Evolutionary conservation across 176 grass and related monocot species (phyloP), one percentile per base, ranked within the genome.

Genomic region (Oryza glumipatula): DNA sequence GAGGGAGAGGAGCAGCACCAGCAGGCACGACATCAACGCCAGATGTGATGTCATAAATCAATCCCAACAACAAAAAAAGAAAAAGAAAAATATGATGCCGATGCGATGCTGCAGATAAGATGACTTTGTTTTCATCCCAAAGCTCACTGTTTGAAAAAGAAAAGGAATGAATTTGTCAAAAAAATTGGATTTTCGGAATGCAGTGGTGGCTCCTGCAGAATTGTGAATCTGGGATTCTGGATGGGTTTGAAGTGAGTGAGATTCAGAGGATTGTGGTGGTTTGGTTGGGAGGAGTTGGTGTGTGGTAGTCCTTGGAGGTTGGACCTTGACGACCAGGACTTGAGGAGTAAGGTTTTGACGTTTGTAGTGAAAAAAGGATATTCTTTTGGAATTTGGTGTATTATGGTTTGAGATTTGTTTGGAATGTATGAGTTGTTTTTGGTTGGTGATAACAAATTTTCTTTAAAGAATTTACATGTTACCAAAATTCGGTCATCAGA

Each of bases 11-110:
- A 91, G 16, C 46, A 88, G 76, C 33, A 92, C 68, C 36, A 92
- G 77, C 28, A 92, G 39, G 69, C 85, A 74, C 36, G 77, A 78
- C 32, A 92, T 17, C 47, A 92, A 54, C 39, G 86, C 68, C n/a
- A 92, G 72, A 70, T 88, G 90, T 81, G 78, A 69, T 85, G 86
- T 70, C 90, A 92, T 92, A 88, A 88, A 91, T 69, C 22, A 12
- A 91, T 69, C 22, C 30, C 30, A 32, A 32, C 30, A 32, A 12
- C 41, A 28, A 47, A 41, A 41, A 1, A 7, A 41, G 4, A 46
- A 49, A 16, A 46, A 49, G 28, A 41, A 41, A 41, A 8, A 41
- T 41, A 41, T 41, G 39, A 16, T 30, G 45, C 23, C 1, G 23
- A 24, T 45, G 52, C 16, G 38, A 72, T 47, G 41, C 16, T 73